These are phyloP conservation scores for Marsdenia floribunda DNA, from an alignment of 257 asterid species.

Conservation along the genomic window DNA sequence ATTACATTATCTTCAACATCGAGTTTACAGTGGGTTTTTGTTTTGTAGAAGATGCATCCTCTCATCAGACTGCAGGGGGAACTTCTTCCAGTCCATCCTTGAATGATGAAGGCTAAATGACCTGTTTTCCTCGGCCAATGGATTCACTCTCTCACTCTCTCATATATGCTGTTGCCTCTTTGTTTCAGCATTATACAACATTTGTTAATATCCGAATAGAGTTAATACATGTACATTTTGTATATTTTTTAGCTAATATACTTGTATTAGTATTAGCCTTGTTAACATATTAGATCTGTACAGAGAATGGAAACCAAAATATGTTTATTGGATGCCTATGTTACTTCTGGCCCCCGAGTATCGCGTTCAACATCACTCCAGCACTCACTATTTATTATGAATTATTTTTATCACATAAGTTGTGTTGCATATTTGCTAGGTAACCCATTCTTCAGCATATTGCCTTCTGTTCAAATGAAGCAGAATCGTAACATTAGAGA, in stretches of 20 bases:
- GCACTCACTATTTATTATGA: neutral
- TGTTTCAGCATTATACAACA: neutral
- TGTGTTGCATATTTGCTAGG: too few species aligned
- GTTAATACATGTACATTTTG: neutral
- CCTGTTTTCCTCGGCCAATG: neutral
- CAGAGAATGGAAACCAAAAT: neutral
- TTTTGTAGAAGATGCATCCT: conserved; percentile 13
- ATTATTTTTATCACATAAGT: too few species aligned
- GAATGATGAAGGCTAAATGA: neutral
- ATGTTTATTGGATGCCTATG: too few species aligned
- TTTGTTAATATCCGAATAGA: neutral
- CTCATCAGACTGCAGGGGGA: neutral
- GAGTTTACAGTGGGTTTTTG: too few species aligned
- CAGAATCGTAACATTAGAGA: too few species aligned
- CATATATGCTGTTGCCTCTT: neutral
- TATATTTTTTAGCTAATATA: neutral
- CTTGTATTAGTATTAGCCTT: too few species aligned
- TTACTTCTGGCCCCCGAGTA: neutral
- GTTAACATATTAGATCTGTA: neutral
- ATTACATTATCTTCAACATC: too few species aligned
- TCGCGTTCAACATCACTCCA: neutral
- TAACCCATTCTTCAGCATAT: too few species aligned
- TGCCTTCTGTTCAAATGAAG: too few species aligned
- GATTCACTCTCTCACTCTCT: too few species aligned
- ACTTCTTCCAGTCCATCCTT: neutral